These are phyloP conservation scores for Amborella trichopoda DNA, from an alignment of 164 flowering plant species.

Conservation along the genomic window DNA sequence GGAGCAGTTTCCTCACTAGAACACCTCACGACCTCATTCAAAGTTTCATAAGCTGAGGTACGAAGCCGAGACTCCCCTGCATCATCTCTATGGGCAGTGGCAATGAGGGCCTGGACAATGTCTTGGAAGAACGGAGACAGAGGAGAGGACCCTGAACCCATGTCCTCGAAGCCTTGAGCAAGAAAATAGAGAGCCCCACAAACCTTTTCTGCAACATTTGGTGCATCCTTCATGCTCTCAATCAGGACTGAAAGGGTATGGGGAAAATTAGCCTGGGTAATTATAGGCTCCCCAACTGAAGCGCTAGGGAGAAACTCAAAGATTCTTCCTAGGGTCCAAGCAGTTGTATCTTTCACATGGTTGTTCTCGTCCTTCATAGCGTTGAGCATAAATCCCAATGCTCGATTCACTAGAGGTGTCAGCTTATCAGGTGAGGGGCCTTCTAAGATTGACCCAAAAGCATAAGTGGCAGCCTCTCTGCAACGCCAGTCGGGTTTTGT, in stretches of 20 bases:
- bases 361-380: slow-evolving; percentile 50
- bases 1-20: slow-evolving; percentile 49
- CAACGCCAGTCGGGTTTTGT: slow-evolving; percentile 59
- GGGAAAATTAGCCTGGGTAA: slow-evolving; percentile 37
- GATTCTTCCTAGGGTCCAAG: slow-evolving; percentile 56
- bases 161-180: slow-evolving; percentile 56
- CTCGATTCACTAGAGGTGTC: slow-evolving; percentile 36
- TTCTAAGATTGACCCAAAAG: slow-evolving; percentile 55
- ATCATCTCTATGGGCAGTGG: slow-evolving; percentile 45
- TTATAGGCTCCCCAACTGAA: slow-evolving; percentile 32
- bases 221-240: slow-evolving; percentile 57
- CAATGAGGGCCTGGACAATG: slow-evolving; percentile 45
- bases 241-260: slow-evolving; percentile 39
- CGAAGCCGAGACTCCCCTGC: slow-evolving; percentile 52
- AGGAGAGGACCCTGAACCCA: slow-evolving; percentile 26
- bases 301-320: slow-evolving; percentile 60
- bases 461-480: slow-evolving; percentile 62
- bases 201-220: slow-evolving; percentile 58
- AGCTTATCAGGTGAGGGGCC: slow-evolving; percentile 54
- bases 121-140: slow-evolving; percentile 45
- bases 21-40: slow-evolving; percentile 59
- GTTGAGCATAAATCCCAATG: slow-evolving; percentile 41
- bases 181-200: slow-evolving; percentile 63
- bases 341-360: slow-evolving; percentile 61
- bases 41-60: slow-evolving; percentile 48